Percentiles rank a stretch among this genome's conserved stretches.
These are phyloP conservation scores for Komagataella phaffii DNA, from an alignment of 805 yeast genomes.

Conservation along the genomic window DNA sequence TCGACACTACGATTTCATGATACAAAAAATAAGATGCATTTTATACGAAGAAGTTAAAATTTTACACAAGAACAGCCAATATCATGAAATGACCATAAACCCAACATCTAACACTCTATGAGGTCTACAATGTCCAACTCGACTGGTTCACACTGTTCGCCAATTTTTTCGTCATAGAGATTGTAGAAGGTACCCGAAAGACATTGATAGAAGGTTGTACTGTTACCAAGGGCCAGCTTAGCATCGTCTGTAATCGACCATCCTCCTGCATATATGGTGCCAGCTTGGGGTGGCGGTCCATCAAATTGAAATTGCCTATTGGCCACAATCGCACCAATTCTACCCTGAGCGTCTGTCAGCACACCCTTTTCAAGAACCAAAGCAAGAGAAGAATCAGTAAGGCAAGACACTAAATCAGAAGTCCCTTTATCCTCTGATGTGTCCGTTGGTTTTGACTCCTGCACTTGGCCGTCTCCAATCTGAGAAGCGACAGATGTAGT, in stretches of 20 bases:
- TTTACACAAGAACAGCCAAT: conserved; percentile 3
- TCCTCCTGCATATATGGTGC: conserved; percentile 38
- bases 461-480: conserved; percentile 33
- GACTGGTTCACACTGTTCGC: conserved; percentile 31
- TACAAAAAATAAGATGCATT: too few species aligned
- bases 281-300: conserved; percentile 55
- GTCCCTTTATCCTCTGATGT: conserved; percentile 13
- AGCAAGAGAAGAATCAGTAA: conserved; percentile 23
- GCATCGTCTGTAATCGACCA: conserved; percentile 32
- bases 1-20: too few species aligned
- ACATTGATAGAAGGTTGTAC: conserved; percentile 38
- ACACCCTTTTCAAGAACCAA: conserved; percentile 26
- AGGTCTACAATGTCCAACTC: conserved; percentile 30
- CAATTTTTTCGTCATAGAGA: conserved; percentile 35
- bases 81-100: not conserved
- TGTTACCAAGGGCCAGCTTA: conserved; percentile 35
- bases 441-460: conserved; percentile 21
- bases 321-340: conserved; percentile 48
- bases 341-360: conserved; percentile 32
- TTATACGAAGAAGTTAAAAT: not conserved
- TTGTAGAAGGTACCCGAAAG: conserved; percentile 44
- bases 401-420: conserved; percentile 18
- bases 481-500: conserved; percentile 26
- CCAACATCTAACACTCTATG: conserved; percentile 22
- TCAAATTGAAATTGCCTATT: conserved; percentile 56